Evolutionary conservation across 1,139 yeast species (phyloP).

Genomic region (Debaryomyces subglobosus): DNA sequence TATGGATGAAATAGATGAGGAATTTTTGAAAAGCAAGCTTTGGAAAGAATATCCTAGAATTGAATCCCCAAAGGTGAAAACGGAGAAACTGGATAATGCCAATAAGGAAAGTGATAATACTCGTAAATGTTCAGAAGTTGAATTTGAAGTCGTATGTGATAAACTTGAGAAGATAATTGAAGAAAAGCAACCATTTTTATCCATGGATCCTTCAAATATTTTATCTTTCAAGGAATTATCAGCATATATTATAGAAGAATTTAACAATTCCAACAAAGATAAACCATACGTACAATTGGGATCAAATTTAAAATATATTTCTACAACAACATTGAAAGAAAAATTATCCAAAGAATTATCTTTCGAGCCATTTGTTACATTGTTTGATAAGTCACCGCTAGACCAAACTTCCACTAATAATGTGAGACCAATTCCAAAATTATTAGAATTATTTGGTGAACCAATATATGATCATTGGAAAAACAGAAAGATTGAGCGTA

Average conservation of each 20-base stretch:
- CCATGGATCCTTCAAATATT: conserved; percentile 82
- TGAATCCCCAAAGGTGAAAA: conserved; percentile 16
- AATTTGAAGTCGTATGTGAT: conserved; percentile 80
- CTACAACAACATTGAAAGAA: conserved; percentile 43
- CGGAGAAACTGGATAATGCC: conserved; percentile 16
- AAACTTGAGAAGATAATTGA: conserved; percentile 73
- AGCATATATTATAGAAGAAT: conserved; percentile 45
- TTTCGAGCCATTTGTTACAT: conserved; percentile 44
- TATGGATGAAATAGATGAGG: conserved; percentile 89
- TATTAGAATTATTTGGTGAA: conserved; percentile 68
- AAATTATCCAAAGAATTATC: conserved; percentile 42
- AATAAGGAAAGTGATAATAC: conserved; percentile 21
- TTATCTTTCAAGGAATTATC: conserved; percentile 71
- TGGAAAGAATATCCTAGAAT: conserved; percentile 35
- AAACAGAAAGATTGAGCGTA: conserved; percentile 65
- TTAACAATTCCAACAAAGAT: conserved; percentile 26
- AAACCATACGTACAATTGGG: conserved; percentile 35
- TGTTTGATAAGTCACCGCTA: conserved; percentile 52
- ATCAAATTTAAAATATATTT: conserved; percentile 36
- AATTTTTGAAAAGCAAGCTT: conserved; percentile 50
- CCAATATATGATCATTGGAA: conserved; percentile 83
- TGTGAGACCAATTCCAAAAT: conserved; percentile 50
- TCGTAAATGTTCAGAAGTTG: conserved; percentile 65
- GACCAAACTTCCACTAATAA: conserved; percentile 24
- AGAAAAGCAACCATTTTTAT: conserved; percentile 84